phyloP scores from a whole-genome alignment of 2,329 filamentous ascomycete genomes.

The Hypocreales sp. region DNA sequence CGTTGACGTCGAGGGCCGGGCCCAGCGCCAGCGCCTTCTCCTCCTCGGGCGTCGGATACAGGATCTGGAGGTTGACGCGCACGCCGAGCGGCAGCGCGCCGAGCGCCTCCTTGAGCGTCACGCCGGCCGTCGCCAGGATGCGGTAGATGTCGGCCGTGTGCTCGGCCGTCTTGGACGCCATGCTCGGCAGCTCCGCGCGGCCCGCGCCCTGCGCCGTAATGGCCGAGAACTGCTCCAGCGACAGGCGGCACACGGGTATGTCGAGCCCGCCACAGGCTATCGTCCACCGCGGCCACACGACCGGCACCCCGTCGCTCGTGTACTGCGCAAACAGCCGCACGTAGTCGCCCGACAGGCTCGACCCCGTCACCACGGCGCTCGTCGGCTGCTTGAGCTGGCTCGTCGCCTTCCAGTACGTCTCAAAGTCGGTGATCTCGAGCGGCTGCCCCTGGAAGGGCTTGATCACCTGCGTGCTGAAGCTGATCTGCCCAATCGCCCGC shows the following conservation, averaged over 20 bases:
- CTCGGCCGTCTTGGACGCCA: constrained; percentile 30
- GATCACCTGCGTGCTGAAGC: constrained; percentile 89
- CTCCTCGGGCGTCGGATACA: constrained; percentile 68
- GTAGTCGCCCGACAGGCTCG: constrained; percentile 91
- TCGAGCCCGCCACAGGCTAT: constrained; percentile 62
- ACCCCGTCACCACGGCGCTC: constrained; percentile 81
- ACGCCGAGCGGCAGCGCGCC: constrained; percentile 60
- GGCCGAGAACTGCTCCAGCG: constrained; percentile 52
- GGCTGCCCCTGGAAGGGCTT: constrained; percentile 89
- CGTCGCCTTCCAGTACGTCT: constrained; percentile 98
- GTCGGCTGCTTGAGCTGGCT: constrained; percentile 73
- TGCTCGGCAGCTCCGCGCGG: constrained; percentile 24
- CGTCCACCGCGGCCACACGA: constrained; percentile 78
- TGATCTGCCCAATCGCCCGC: constrained; percentile 82
- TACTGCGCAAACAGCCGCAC: constrained; percentile 83
- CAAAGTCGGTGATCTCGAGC: constrained; percentile 93
- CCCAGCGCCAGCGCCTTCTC: constrained; percentile 55
- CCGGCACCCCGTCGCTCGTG: constrained; percentile 72
- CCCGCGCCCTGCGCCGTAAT: constrained; percentile 28
- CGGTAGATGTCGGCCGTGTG: constrained; percentile 53
- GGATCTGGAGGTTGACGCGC: constrained; percentile 80
- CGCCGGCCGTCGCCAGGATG: constrained; percentile 57
- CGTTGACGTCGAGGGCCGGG: constrained; percentile 69
- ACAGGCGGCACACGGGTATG: constrained; percentile 67
- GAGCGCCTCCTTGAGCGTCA: constrained; percentile 67